Evolutionary conservation across 306 rosid species (phyloP).

Genomic region (Cucumis hystrix): DNA sequence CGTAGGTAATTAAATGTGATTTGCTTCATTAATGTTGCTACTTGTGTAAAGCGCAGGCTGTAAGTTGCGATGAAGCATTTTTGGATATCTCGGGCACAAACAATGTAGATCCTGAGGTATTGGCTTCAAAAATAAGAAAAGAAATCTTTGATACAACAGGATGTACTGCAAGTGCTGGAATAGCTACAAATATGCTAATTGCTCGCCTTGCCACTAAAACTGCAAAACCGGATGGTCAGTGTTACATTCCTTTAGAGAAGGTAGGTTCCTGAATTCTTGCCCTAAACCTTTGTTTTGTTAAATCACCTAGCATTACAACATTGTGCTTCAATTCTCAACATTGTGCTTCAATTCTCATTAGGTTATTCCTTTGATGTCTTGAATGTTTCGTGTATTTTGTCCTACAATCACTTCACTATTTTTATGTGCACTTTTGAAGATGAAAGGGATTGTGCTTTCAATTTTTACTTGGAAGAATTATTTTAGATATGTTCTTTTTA

Average conservation of each 20-base stretch:
- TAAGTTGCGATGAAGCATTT: conserved; percentile 97
- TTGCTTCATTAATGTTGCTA: conserved; percentile 6
- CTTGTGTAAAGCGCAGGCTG: conserved; percentile 48
- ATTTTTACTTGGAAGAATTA: background rate
- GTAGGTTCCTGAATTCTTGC: conserved; percentile 16
- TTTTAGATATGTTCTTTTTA: background rate
- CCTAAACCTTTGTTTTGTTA: background rate
- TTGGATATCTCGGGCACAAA: conserved; percentile 51
- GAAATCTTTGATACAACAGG: conserved; percentile 69
- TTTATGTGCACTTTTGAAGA: background rate
- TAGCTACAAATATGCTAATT: conserved; percentile 80
- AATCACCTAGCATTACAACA: background rate
- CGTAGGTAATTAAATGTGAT: background rate
- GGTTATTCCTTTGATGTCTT: background rate
- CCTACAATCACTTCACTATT: background rate
- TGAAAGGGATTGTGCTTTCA: background rate
- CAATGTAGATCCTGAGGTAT: conserved; percentile 46
- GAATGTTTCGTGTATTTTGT: background rate
- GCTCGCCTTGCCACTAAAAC: conserved; percentile 91
- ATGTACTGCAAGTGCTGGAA: conserved; percentile 87
- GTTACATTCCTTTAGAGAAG: conserved; percentile 50
- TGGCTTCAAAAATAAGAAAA: conserved; percentile 58
- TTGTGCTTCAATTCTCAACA: background rate
- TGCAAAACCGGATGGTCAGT: conserved; percentile 97
- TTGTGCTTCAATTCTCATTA: background rate